Conservation (phyloP, 73 alveolate species). For the Stentor roeselii region DNA sequence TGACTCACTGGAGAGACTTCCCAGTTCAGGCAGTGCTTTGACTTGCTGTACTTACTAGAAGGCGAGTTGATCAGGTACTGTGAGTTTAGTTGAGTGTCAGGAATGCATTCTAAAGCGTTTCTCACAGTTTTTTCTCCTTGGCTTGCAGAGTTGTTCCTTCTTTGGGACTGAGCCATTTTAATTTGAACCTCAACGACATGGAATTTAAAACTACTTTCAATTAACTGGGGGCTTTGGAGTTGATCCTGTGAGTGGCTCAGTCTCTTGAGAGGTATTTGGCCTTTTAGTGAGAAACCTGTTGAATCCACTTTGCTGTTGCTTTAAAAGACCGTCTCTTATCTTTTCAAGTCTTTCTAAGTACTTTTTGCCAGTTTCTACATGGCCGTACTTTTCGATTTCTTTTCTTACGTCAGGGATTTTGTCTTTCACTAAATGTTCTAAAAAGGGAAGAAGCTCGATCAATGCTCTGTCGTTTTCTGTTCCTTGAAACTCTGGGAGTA, state of each 20-base stretch:
- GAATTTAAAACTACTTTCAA: neutral
- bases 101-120: neutral
- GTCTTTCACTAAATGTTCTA: slow-evolving; percentile 57
- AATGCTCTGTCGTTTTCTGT: slow-evolving; percentile 64
- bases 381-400: slow-evolving; percentile 68
- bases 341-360: slow-evolving; percentile 52
- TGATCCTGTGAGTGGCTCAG: neutral
- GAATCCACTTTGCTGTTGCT: slow-evolving; percentile 48
- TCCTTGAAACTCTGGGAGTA: slow-evolving; percentile 74
- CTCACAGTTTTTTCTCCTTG: neutral
- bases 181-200: neutral
- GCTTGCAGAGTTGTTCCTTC: neutral
- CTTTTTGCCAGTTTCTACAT: slow-evolving; percentile 68
- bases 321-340: slow-evolving; percentile 36
- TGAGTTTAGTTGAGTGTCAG: neutral
- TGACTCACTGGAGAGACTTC: neutral
- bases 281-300: slow-evolving; percentile 30
- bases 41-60: neutral
- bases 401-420: slow-evolving; percentile 59
- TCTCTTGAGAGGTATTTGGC: neutral
- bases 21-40: neutral
- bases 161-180: neutral
- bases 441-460: slow-evolving; percentile 66
- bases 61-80: neutral
- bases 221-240: neutral